Base-by-base conservation (phyloP, 345 rosid species). In the Durio zibethinus region DNA sequence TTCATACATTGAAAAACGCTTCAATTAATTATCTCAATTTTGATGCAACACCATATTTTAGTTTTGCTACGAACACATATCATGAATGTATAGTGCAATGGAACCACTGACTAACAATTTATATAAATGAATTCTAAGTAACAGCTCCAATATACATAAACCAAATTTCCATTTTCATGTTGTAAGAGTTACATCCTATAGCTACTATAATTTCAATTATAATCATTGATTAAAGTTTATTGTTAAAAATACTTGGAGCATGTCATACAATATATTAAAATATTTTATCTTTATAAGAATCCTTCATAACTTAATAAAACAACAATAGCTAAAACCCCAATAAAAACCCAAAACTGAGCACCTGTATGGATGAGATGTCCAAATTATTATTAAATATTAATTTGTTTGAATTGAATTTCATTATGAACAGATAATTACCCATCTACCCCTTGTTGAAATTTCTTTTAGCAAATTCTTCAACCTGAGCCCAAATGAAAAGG, bases 81-180 rank as follows among this genome's bases (percentile, higher is more conserved):
- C 27, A 20, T 14, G 36, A 64, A 64, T 18, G 15, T n/a, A 36
- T 25, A 10, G 27, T 1, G 7, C 25, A 18, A 35, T 63, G 3
- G 43, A 23, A 33, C 21, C 70, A 36, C 27, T 7, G 4, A 36
- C 15, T 36, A 64, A 36, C 47, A 64, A 38, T 64, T 40, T 66
- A 38, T 12, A 42, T n/a, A 38, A 66, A 20, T 54, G 70, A 35
- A 0, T 63, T 76, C 47, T 10, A 75, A 43, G 79, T 63, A 94
- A 96, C 97, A 87, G 97, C 96, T 92, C 96, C 81, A 60, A 94
- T 60, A 12, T 16, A 50, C 31, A 27, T 29, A 20, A 11, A 93
- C 43, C 33, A 40, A 0, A 50, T 71, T 71, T 20, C 50, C 50
- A 8, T 71, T 71, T 15, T n/a, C 27, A 71, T 47, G 14, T 47